phyloP scores from a whole-genome alignment of 306 rosid species.

The barrel medic (Medicago truncatula) region DNA sequence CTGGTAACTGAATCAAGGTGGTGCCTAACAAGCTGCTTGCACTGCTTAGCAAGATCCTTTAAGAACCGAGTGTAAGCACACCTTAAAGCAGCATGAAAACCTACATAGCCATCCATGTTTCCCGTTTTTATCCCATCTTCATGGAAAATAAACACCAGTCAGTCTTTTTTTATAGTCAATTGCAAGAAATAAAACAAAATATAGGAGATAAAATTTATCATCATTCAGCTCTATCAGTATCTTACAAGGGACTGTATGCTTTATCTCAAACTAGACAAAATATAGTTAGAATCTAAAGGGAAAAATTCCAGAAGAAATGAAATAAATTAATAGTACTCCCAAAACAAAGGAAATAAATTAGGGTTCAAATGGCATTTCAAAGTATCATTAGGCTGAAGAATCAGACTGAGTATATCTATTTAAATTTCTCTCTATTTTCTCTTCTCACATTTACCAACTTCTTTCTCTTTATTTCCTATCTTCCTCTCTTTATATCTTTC shows the following conservation, averaged over 20 bases:
- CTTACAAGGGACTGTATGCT: constrained; percentile 28
- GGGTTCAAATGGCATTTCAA: background rate
- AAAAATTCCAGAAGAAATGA: constrained; percentile 9
- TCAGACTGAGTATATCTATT: background rate
- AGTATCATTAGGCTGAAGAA: constrained; percentile 25
- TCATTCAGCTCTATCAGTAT: background rate
- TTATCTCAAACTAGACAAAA: constrained; percentile 21
- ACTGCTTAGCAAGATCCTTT: constrained; percentile 79
- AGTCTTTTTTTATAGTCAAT: constrained; percentile 36
- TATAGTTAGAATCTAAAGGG: constrained; percentile 13
- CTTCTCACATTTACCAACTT: background rate
- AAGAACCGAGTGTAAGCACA: constrained; percentile 75
- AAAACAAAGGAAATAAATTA: background rate
- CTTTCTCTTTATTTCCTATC: background rate
- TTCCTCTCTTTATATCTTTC: background rate
- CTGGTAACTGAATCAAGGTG: constrained; percentile 96
- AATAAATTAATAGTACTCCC: constrained; percentile 4
- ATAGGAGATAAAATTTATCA: constrained; percentile 9
- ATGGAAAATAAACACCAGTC: constrained; percentile 38
- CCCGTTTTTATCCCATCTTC: constrained; percentile 74
- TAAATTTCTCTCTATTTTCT: background rate
- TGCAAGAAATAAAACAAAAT: constrained; percentile 7
- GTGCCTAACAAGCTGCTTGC: constrained; percentile 88
- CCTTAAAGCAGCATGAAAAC: constrained; percentile 94
- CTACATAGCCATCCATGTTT: constrained; percentile 88